Conservation (phyloP, 345 rosid species). For the Jatropha curcas region DNA sequence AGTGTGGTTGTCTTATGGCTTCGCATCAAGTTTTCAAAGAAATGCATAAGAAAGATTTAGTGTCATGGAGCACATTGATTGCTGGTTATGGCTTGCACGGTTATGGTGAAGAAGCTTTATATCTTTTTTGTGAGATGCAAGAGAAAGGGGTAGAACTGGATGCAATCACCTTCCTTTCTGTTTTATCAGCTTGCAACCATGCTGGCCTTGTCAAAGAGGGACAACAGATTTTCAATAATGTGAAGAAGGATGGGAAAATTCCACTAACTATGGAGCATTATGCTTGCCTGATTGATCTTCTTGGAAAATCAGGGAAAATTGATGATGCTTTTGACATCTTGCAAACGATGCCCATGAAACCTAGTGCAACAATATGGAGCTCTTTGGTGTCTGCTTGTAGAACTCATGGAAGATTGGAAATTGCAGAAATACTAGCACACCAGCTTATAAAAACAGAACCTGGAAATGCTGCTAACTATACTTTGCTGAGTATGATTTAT, state of each 20-base stretch:
- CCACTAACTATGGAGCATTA: slow-evolving; percentile 44
- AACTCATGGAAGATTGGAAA: slow-evolving; percentile 45
- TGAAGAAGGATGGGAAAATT: slow-evolving; percentile 23
- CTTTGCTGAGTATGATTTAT: slow-evolving; percentile 44
- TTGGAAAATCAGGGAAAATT: slow-evolving; percentile 56
- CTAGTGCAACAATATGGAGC: slow-evolving; percentile 49
- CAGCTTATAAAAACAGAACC: slow-evolving; percentile 47
- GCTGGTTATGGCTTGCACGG: slow-evolving; percentile 58
- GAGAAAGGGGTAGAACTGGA: slow-evolving; percentile 33
- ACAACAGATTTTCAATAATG: slow-evolving; percentile 36
- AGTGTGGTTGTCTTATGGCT: slow-evolving; percentile 47
- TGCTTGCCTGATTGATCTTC: slow-evolving; percentile 57
- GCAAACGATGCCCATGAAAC: slow-evolving; percentile 51
- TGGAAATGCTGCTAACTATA: slow-evolving; percentile 49
- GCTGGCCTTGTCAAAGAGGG: slow-evolving; percentile 53
- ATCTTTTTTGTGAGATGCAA: slow-evolving; percentile 45
- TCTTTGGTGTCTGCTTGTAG: slow-evolving; percentile 54
- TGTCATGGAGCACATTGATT: slow-evolving; percentile 58
- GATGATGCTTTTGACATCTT: slow-evolving; percentile 41
- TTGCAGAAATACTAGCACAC: slow-evolving; percentile 37
- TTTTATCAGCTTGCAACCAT: slow-evolving; percentile 59
- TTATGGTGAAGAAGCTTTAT: slow-evolving; percentile 51
- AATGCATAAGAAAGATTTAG: slow-evolving; percentile 43
- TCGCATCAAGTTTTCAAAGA: slow-evolving; percentile 44
- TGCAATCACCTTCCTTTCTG: slow-evolving; percentile 46